Base-by-base conservation (phyloP, 768 basidiomycete genomes). In the Artomyces pyxidatus region DNA sequence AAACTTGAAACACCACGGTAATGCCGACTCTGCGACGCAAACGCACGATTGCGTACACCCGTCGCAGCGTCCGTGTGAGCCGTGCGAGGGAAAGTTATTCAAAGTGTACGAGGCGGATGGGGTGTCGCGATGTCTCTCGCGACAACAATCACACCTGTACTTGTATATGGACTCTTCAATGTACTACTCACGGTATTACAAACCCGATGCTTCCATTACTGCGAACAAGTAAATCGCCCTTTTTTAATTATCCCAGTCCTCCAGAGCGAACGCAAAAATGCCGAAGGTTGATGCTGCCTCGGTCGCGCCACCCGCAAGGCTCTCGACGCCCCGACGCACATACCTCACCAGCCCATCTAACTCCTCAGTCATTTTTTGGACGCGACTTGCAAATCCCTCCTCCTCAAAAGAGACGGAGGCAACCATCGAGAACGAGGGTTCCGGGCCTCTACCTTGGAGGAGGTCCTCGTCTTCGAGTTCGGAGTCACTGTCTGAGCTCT, bases 261-360 rank as follows among this genome's bases (percentile, higher is more conserved):
- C 84, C 50, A 91, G 67, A 37, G 77, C 70, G 62, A 91, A 90
- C 9, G 85, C 83, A 44, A 90, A 67, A 27, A 86, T 72, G 1
- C 78, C 82, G 60, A 87, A 89, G 1, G 81, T 70, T 25, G 80
- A 63, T 11, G 81, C 78, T 23, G 72, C 77, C 45, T 81, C 80
- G 16, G 72, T 72, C n/a, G 68, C 62, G 0, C 82, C 80, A 35
- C 76, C 76, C 11, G 82, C 82, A 21, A 88, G 66, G 56, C 70
- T 78, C 61, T 90, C 88, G 6, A 81, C 78, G 0, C 83, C 83
- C 25, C 85, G 68, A 38, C 83, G 65, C 5, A 89, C 59, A 61
- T 85, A 85, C 30, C 81, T 68, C 21, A 89, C 82, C 28, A 88
- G 65, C 21, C 78, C 78, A 60, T 88, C 84, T 42, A 89, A 65